A percentile compares a stretch with the other conserved stretches of the same genome.
Evolutionary conservation across 148 eudicot species (phyloP).

Genomic region (Rheum nobile): DNA sequence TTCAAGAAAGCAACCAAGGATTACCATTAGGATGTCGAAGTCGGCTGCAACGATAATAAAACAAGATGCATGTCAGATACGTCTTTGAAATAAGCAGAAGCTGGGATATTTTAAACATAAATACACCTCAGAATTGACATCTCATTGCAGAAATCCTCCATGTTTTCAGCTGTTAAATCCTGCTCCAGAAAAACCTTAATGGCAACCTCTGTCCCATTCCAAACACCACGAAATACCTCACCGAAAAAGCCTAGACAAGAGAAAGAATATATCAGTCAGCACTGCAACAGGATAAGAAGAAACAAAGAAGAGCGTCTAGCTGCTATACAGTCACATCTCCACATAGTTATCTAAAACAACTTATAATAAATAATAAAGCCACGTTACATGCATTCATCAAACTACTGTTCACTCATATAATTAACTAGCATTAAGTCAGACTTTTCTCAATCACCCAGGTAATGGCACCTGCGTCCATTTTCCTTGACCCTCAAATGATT

Average conservation of each 20-base stretch:
- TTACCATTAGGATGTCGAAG: slow-evolving; percentile 99
- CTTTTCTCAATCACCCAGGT: background rate
- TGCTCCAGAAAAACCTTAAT: slow-evolving; percentile 95
- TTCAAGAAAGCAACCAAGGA: background rate
- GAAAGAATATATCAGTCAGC: background rate
- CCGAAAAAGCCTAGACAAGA: slow-evolving; percentile 72
- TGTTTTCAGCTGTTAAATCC: slow-evolving; percentile 92
- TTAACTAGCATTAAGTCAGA: background rate
- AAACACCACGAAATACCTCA: slow-evolving; percentile 91
- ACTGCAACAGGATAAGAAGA: background rate
- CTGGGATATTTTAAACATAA: background rate
- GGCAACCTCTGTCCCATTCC: slow-evolving; percentile 99
- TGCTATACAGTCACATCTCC: background rate
- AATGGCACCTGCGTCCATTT: background rate
- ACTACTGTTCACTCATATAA: background rate
- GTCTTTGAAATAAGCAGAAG: background rate
- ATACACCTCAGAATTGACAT: slow-evolving; percentile 41
- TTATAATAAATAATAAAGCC: background rate
- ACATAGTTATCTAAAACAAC: background rate
- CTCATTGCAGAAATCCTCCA: slow-evolving; percentile 98
- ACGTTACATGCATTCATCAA: background rate
- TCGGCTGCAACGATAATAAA: slow-evolving; percentile 48
- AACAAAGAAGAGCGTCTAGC: background rate
- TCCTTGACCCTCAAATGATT: background rate
- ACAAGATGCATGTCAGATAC: background rate